These are phyloP conservation scores for Polychaeton citri DNA, from an alignment of 2,329 filamentous ascomycete species.

Conservation along the genomic window DNA sequence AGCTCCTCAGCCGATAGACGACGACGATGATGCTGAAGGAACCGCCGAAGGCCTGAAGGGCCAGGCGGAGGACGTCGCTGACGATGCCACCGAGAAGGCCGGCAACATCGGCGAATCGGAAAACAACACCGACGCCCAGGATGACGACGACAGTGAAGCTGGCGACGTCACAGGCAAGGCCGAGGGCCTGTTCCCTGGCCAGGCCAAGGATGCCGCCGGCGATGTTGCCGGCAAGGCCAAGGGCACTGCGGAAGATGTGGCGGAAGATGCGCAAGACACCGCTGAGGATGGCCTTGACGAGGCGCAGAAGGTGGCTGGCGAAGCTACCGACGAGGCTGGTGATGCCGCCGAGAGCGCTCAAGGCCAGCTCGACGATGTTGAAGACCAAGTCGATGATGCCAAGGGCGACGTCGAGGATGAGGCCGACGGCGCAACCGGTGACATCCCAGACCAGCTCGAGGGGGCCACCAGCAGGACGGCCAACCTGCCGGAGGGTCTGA, in stretches of 20 bases:
- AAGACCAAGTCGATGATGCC: slow-evolving; percentile 5
- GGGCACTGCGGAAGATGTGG: slow-evolving; percentile 22
- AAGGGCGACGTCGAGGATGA: slow-evolving; percentile 13
- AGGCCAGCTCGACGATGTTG: slow-evolving; percentile 3
- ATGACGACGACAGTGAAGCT: slow-evolving; percentile 28
- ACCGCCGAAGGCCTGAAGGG: slow-evolving; percentile 24
- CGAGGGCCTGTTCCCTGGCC: slow-evolving; percentile 31
- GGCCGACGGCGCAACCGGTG: slow-evolving; percentile 14
- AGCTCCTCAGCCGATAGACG: slow-evolving; percentile 33
- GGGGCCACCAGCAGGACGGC: slow-evolving; percentile 3
- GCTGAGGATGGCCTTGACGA: slow-evolving; percentile 20
- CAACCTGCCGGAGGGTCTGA: slow-evolving; percentile 8
- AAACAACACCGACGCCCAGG: slow-evolving; percentile 12
- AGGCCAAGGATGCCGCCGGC: slow-evolving; percentile 24
- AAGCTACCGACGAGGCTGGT: slow-evolving; percentile 17
- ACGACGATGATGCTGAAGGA: slow-evolving; percentile 27
- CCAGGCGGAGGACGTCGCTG: slow-evolving; percentile 31
- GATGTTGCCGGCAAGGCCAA: slow-evolving; percentile 22
- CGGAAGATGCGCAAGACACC: slow-evolving; percentile 16
- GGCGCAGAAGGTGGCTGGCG: slow-evolving; percentile 17
- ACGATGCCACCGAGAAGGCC: slow-evolving; percentile 32
- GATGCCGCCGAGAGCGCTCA: slow-evolving; percentile 18
- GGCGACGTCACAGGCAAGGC: slow-evolving; percentile 35
- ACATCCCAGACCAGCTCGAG: slow-evolving; percentile 11
- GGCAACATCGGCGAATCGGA: slow-evolving; percentile 20